These are phyloP conservation scores for Cystobasidiaceae sp. DNA, from an alignment of 1,284 basidiomycete genomes.

Conservation along the genomic window DNA sequence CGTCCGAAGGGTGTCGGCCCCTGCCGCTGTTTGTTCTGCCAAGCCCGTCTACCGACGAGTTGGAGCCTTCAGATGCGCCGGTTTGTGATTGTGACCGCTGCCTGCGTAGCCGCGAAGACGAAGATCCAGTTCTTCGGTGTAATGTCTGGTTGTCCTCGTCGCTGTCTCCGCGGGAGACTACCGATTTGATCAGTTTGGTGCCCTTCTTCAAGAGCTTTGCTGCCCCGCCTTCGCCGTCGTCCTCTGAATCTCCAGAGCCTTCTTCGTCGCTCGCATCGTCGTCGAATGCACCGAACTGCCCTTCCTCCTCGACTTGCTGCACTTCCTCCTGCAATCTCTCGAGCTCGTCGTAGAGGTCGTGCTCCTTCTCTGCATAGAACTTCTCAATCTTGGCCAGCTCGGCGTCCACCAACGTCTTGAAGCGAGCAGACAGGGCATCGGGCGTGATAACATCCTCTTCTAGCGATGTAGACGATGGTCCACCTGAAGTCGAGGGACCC, in stretches of 20 bases:
- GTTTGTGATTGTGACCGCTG: constrained; percentile 19
- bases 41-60: constrained; percentile 12
- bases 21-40: neutral
- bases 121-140: constrained; percentile 3
- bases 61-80: constrained; percentile 14
- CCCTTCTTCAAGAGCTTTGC: constrained; percentile 33
- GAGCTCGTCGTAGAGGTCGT: constrained; percentile 63
- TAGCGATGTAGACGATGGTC: constrained; percentile 56
- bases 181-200: constrained; percentile 33
- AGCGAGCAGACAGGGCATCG: constrained; percentile 53
- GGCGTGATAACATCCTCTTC: constrained; percentile 48
- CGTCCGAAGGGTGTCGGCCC: too few species aligned
- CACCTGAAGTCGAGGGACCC: too few species aligned
- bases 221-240: constrained; percentile 54
- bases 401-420: constrained; percentile 69
- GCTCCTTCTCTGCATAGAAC: constrained; percentile 76
- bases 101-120: constrained; percentile 1
- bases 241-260: constrained; percentile 54
- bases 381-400: constrained; percentile 75
- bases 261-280: constrained; percentile 60
- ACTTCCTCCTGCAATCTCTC: constrained; percentile 58
- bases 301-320: constrained; percentile 57
- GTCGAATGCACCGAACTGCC: constrained; percentile 52
- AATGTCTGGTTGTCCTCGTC: constrained; percentile 30
- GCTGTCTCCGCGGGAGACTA: constrained; percentile 33